Evolutionary conservation across 305 asterid species (phyloP), one percentile per base, ranked within the genome.

Genomic region (Rubia occidens): DNA sequence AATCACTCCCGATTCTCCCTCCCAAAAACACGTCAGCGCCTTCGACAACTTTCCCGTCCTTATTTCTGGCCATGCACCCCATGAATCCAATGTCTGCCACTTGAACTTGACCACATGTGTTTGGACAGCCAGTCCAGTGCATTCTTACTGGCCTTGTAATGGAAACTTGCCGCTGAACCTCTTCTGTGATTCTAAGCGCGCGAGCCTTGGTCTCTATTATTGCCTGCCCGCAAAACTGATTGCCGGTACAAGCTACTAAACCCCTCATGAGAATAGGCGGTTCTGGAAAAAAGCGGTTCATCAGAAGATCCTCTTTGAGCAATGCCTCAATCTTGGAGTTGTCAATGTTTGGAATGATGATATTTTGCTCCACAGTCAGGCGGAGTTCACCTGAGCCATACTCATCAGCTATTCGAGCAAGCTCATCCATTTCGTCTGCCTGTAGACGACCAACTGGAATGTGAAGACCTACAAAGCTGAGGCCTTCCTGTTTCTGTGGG

Each of bases 41-140:
- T 70, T 93, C 98, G 5, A 93, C 98, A 3, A 76, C 39, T 55
- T 90, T 90, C 72, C 93, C 95, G 0, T 72, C 73, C 71, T 78
- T 79, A 58, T 83, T 75, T 71, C 96, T 79, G 2, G 98, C 77
- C 96, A 87, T 78, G 83, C 98, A 93, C 65, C 98, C 97, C 98
- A 93, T 93, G 84, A 93, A 90, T 77, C 98, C 98, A 15, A 93
- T 88, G 72, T 93, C 98, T 1, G 97, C 97, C 60, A 93, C 97
- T 72, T 93, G 98, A 18, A 93, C 98, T 56, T 90, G 98, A 71
- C 81, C 98, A 66, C 98, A 93, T 0, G 86, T 64, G 76, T 93
- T 93, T 0, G 98, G 95, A 83, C 98, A 93, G 3, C 97, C 98
- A 4, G 98, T 93, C 96, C 97, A 93, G 53, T 93, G 98, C 95